Conservation (phyloP, 1,284 basidiomycete species). For the Entoloma clypeatum region DNA sequence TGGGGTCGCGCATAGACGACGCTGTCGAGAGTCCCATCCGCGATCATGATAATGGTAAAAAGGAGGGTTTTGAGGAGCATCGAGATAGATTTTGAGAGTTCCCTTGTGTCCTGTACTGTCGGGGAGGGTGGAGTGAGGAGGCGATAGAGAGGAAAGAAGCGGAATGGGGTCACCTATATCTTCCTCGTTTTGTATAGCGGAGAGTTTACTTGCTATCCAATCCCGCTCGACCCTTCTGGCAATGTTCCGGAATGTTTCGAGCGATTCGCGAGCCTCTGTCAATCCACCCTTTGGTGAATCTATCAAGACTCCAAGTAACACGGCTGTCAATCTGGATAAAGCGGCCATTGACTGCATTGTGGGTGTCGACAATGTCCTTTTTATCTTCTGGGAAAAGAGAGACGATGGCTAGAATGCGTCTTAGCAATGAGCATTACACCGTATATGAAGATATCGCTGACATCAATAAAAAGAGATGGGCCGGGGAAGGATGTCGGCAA, state of each 20-base stretch:
- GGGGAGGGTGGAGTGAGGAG: neutral
- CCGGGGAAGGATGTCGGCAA: slow-evolving; percentile 36
- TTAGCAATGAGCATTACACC: neutral
- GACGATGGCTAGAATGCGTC: slow-evolving; percentile 1
- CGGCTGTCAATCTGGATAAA: slow-evolving; percentile 18
- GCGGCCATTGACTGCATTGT: slow-evolving; percentile 18
- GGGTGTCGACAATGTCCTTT: slow-evolving; percentile 14
- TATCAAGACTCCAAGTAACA: slow-evolving; percentile 15
- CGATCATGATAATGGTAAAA: slow-evolving; percentile 65
- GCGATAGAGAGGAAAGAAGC: slow-evolving; percentile 5
- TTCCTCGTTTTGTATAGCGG: slow-evolving; percentile 28
- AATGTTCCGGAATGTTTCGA: slow-evolving; percentile 21
- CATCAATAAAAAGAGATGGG: slow-evolving; percentile 27
- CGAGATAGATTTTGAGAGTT: slow-evolving; percentile 52
- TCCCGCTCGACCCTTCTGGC: slow-evolving; percentile 44
- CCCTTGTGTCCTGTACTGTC: slow-evolving; percentile 37
- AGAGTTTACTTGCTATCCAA: slow-evolving; percentile 49
- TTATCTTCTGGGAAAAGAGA: slow-evolving; percentile 9
- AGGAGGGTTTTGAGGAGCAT: slow-evolving; percentile 63
- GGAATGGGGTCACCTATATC: slow-evolving; percentile 37
- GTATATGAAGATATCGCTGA: no score
- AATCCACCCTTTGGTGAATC: slow-evolving; percentile 14
- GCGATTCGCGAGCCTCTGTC: slow-evolving; percentile 10
- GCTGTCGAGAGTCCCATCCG: slow-evolving; percentile 55
- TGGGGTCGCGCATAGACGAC: slow-evolving; percentile 47